A percentile compares a stretch with the other conserved stretches of the same genome.
phyloP scores from a whole-genome alignment of 1,139 yeast species.

The Spencermartinsiella ligniputridi region DNA sequence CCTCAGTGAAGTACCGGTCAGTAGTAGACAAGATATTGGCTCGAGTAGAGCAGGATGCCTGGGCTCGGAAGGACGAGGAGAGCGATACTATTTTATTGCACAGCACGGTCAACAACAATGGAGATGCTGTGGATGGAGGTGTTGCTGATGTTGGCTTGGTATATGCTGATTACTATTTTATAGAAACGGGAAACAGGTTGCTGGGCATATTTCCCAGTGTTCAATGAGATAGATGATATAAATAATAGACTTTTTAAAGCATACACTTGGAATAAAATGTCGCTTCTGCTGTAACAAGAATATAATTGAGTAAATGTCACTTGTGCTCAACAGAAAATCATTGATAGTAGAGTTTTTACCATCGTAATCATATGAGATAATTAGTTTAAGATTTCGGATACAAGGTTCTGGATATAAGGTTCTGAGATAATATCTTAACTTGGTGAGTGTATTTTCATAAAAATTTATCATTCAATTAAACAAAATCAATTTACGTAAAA shows the following conservation, averaged over 20 bases:
- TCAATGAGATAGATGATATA: no score
- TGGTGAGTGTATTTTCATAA: neutral
- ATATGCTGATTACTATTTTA: conserved; percentile 20
- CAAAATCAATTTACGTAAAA: neutral
- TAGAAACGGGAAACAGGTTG: conserved; percentile 18
- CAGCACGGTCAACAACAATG: conserved; percentile 30
- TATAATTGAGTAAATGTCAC: no score
- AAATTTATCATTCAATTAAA: neutral
- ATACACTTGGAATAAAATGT: no score
- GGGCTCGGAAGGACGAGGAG: conserved; percentile 21
- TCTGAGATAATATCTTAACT: no score
- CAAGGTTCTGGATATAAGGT: no score
- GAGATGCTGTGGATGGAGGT: conserved; percentile 16
- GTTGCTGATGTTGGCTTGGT: conserved; percentile 23
- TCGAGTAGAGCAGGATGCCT: conserved; percentile 16
- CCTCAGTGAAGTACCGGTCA: conserved; percentile 14
- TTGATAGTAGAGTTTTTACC: no score
- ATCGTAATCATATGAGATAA: no score
- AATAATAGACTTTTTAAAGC: no score
- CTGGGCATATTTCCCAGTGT: conserved; percentile 14
- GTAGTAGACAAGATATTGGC: conserved; percentile 10
- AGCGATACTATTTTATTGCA: conserved; percentile 26
- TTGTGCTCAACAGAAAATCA: no score
- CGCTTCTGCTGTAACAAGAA: no score
- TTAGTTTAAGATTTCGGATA: no score